phyloP scores from a whole-genome alignment of 2,329 filamentous ascomycete species.

The Penicillium sp. region DNA sequence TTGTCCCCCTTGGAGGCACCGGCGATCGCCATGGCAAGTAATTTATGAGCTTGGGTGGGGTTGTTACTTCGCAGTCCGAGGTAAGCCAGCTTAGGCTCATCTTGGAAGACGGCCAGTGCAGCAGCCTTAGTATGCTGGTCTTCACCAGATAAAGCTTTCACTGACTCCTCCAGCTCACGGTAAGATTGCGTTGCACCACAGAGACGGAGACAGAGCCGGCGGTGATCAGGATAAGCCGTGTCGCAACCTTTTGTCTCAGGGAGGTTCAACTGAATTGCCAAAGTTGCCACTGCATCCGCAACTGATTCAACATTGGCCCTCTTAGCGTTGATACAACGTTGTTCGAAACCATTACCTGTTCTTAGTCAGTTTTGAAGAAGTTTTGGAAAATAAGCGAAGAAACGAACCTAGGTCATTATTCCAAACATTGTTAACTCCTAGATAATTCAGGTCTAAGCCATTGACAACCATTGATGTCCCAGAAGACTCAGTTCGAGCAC shows the following conservation, averaged over 20 bases:
- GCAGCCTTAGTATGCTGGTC: slow-evolving; percentile 62
- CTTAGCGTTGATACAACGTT: slow-evolving; percentile 30
- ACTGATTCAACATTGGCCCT: slow-evolving; percentile 26
- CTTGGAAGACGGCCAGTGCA: slow-evolving; percentile 60
- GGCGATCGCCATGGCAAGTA: slow-evolving; percentile 54
- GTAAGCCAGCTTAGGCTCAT: slow-evolving; percentile 58
- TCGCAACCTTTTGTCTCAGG: slow-evolving; percentile 51
- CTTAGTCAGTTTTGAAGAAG: not conserved
- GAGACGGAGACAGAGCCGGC: slow-evolving; percentile 59
- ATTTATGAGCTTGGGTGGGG: slow-evolving; percentile 54
- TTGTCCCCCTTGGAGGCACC: slow-evolving; percentile 46
- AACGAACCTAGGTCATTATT: slow-evolving; percentile 52
- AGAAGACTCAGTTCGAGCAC: slow-evolving; percentile 39
- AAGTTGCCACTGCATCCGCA: slow-evolving; percentile 47
- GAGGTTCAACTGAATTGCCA: slow-evolving; percentile 51
- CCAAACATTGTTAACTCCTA: slow-evolving; percentile 61
- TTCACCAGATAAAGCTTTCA: slow-evolving; percentile 53
- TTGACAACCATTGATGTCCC: slow-evolving; percentile 56
- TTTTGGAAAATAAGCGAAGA: not conserved
- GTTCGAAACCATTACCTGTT: slow-evolving; percentile 35
- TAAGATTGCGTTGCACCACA: slow-evolving; percentile 58
- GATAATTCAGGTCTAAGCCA: slow-evolving; percentile 58
- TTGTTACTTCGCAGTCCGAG: slow-evolving; percentile 55
- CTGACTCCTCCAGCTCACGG: slow-evolving; percentile 48
- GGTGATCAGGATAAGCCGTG: slow-evolving; percentile 55